Base-by-base conservation (phyloP, 352 stramenopile species). In the Aphanomyces stellatus region DNA sequence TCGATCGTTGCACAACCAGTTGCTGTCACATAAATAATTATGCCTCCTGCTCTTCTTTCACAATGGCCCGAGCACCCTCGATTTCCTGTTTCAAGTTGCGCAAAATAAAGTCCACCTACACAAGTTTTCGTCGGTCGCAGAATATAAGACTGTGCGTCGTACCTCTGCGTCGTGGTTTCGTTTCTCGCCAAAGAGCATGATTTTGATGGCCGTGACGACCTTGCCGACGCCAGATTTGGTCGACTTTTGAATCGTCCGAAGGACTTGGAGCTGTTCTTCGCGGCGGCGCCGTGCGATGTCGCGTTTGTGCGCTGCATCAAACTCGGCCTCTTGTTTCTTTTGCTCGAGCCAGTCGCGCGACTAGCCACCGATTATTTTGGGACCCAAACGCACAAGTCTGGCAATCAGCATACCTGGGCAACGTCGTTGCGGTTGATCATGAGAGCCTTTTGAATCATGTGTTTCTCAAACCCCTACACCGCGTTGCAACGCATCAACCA, bases 401-500 rank as follows among this genome's bases (percentile, higher is more conserved):
- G n/a, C n/a, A n/a, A n/a, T n/a, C n/a, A n/a, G 56, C 24, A 1
- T 49, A 67, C 60, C 60, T 67, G 57, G 43, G 34, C 17, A 4
- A 67, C 60, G 35, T 67, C 34, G 46, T 67, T 67, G 11, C 51
- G 60, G 25, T 35, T 30, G 11, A 67, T 25, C 30, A 67, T 56
- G 30, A 67, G 49, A 13, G 46, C 60, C 24, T 67, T 67, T 4
- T 67, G 60, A 43, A 59, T 37, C 60, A 67, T 46, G 13, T 35
- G 30, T 37, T 67, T 67, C 13, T 67, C 49, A 57, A 59, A 67
- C 1, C 60, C 60, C 60, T 65, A 65, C 13, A 15, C 7, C n/a
- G n/a, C n/a, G n/a, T n/a, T n/a, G n/a, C n/a, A n/a, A n/a, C n/a
- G n/a, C n/a, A n/a, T n/a, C n/a, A n/a, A n/a, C n/a, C 22, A 24